phyloP scores from a whole-genome alignment of 805 yeast genomes.

The Maudiozyma pseudohumilis region DNA sequence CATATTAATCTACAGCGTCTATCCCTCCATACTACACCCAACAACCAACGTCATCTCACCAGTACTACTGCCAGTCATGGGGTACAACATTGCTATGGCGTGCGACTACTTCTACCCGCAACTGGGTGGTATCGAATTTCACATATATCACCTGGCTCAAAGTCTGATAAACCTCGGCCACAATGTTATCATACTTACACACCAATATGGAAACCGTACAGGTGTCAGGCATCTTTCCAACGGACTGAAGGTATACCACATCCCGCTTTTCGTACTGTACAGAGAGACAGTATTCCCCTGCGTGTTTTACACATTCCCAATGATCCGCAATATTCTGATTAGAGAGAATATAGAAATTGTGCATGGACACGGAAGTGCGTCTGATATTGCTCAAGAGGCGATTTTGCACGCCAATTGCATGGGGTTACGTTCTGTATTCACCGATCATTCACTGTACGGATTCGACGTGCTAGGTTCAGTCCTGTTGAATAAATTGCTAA shows the following conservation, averaged over 20 bases:
- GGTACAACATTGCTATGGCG: constrained; percentile 60
- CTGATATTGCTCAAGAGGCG: constrained; percentile 81
- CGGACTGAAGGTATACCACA: constrained; percentile 87
- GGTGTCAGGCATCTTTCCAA: constrained; percentile 80
- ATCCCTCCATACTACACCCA: too few species aligned
- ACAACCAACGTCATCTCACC: too few species aligned
- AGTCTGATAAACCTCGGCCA: constrained; percentile 73
- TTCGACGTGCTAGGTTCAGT: constrained; percentile 80
- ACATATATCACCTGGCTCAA: constrained; percentile 84
- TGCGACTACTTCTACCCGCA: constrained; percentile 98
- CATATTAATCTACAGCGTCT: too few species aligned
- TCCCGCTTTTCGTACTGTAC: constrained; percentile 72
- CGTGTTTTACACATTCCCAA: constrained; percentile 79
- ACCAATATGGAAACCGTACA: constrained; percentile 69
- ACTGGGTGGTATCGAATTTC: constrained; percentile 96
- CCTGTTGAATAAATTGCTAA: constrained; percentile 74
- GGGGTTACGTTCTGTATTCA: constrained; percentile 86
- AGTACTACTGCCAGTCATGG: constrained; percentile 1
- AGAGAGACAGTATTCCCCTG: constrained; percentile 83
- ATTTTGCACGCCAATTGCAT: constrained; percentile 84
- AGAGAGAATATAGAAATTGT: constrained; percentile 81
- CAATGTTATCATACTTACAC: constrained; percentile 78
- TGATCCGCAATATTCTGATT: constrained; percentile 71
- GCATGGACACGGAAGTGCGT: constrained; percentile 91
- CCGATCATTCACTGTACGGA: constrained; percentile 94